Percentiles rank a stretch among this genome's conserved stretches.
phyloP scores from a whole-genome alignment of 129 eudicot species.

The Helianthus tuberosus region DNA sequence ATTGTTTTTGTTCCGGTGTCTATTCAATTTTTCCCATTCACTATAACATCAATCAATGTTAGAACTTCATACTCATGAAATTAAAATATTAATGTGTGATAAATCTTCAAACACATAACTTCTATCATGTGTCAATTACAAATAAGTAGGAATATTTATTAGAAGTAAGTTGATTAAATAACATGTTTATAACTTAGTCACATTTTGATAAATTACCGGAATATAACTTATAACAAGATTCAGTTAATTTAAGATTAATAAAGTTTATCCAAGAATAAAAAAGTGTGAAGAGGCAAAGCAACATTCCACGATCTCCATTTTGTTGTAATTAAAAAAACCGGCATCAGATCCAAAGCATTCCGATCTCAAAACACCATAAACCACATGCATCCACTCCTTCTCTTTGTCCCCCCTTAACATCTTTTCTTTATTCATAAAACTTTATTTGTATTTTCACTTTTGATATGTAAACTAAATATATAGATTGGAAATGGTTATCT shows the following conservation, averaged over 20 bases:
- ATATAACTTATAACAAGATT: background rate
- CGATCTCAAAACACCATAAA: constrained; percentile 31
- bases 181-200: too few relatives aligned
- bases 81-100: too few relatives aligned
- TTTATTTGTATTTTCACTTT: background rate
- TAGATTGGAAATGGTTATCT: too few relatives aligned
- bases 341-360: constrained; percentile 42
- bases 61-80: too few relatives aligned
- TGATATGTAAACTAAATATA: background rate
- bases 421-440: background rate
- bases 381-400: constrained; percentile 36
- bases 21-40: too few relatives aligned
- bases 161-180: too few relatives aligned
- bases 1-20: too few relatives aligned
- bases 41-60: too few relatives aligned
- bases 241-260: background rate
- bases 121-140: too few relatives aligned
- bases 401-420: background rate
- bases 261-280: background rate
- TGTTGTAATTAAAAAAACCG: background rate
- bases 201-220: too few relatives aligned
- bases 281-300: background rate
- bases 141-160: too few relatives aligned
- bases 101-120: too few relatives aligned
- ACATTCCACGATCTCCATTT: constrained; percentile 29